These are phyloP conservation scores for Thraustotheca clavata DNA, from an alignment of 352 stramenopile genomes.

Conservation along the genomic window DNA sequence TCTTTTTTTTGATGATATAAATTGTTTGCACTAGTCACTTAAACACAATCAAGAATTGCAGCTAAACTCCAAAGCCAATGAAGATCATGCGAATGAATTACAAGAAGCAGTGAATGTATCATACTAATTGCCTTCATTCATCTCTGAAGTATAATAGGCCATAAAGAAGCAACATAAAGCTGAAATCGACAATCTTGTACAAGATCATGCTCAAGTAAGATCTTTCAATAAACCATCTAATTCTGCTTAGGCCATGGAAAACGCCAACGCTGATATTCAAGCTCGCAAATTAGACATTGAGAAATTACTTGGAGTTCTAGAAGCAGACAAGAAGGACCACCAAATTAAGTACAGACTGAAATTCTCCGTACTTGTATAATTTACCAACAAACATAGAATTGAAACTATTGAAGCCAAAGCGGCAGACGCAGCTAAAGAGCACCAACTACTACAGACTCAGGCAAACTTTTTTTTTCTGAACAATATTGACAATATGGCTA, in stretches of 20 bases:
- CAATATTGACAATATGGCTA: not conserved
- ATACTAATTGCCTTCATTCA: too few species aligned
- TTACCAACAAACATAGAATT: not conserved
- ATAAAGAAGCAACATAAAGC: not conserved
- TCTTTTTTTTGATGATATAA: too few species aligned
- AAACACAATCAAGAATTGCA: conserved; percentile 1
- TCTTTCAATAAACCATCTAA: not conserved
- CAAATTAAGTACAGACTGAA: not conserved
- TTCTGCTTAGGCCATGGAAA: not conserved
- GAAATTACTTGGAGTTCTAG: not conserved
- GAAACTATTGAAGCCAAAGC: not conserved
- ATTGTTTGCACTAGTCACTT: too few species aligned
- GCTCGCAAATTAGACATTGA: not conserved
- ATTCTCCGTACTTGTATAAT: not conserved
- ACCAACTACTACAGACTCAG: not conserved
- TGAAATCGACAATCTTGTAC: not conserved
- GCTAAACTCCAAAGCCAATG: not conserved
- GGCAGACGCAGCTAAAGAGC: not conserved
- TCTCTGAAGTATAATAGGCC: not conserved
- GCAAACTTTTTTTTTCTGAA: not conserved
- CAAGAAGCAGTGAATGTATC: too few species aligned
- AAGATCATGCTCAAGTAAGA: not conserved
- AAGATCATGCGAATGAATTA: conserved; percentile 2
- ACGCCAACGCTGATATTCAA: not conserved
- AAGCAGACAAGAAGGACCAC: not conserved